phyloP scores from a whole-genome alignment of 2,329 filamentous ascomycete species.

The Septoria petroselini region DNA sequence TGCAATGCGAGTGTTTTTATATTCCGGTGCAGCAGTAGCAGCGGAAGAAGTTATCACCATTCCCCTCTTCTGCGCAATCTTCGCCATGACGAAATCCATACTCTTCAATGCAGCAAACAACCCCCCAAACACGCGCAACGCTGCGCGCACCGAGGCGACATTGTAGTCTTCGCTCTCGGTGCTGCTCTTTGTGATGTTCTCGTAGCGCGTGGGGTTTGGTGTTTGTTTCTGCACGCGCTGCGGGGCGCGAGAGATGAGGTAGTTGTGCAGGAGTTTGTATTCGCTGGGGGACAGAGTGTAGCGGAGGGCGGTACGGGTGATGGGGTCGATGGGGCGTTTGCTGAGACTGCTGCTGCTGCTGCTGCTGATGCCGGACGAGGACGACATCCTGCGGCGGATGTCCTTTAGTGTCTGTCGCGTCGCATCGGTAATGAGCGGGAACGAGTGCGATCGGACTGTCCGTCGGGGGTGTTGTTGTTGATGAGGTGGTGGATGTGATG shows the following conservation, averaged over 20 bases:
- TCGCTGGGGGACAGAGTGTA: constrained; percentile 81
- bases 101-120: constrained; percentile 47
- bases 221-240: constrained; percentile 53
- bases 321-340: constrained; percentile 55
- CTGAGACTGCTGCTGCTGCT: constrained; percentile 19
- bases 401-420: constrained; percentile 10
- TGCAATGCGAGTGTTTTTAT: constrained; percentile 69
- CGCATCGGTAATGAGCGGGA: constrained; percentile 2
- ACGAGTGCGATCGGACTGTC: not conserved
- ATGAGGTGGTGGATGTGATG: not conserved
- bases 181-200: constrained; percentile 43
- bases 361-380: constrained; percentile 12
- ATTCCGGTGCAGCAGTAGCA: constrained; percentile 19
- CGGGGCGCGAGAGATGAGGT: constrained; percentile 70
- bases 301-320: constrained; percentile 79
- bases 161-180: constrained; percentile 44
- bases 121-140: constrained; percentile 45
- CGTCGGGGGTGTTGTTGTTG: not conserved
- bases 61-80: constrained; percentile 37
- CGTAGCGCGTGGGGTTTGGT: constrained; percentile 51
- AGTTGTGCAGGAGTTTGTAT: constrained; percentile 79
- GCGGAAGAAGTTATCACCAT: no score
- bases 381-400: constrained; percentile 19
- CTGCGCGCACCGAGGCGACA: constrained; percentile 47
- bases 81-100: constrained; percentile 45